Conservation (phyloP, 441 rosid genomes). For the Erysimum pusillum region DNA sequence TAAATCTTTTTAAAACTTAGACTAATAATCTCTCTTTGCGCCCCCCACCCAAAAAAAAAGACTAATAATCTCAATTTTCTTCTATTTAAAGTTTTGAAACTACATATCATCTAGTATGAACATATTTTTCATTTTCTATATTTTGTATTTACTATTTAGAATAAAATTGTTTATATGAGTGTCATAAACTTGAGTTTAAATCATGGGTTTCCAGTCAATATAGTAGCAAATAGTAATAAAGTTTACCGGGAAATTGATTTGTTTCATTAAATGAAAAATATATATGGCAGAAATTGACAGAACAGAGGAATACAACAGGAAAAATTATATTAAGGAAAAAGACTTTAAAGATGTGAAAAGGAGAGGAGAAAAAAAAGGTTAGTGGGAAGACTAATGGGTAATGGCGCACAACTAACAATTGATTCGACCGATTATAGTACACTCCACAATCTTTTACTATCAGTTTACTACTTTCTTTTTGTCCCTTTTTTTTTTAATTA, state of each 20-base stretch:
- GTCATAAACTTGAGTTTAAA: not conserved
- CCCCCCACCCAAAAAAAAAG: no score
- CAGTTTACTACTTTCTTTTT: constrained; percentile 16
- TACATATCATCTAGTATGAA: no score
- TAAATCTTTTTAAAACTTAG: not conserved
- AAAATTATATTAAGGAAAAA: constrained; percentile 11
- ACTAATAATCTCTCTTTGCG: no score
- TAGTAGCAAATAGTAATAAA: not conserved
- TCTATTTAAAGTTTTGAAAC: no score
- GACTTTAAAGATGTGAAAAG: constrained; percentile 28
- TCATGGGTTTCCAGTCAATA: not conserved
- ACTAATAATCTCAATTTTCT: no score
- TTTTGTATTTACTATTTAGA: no score
- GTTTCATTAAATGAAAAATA: constrained; percentile 4
- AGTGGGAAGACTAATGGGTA: constrained; percentile 38
- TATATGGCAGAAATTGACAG: not conserved
- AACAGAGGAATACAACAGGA: not conserved
- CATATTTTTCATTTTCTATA: no score
- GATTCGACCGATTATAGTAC: constrained; percentile 50
- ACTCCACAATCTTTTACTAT: constrained; percentile 21
- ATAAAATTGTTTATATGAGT: no score
- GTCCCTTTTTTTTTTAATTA: constrained; percentile 5
- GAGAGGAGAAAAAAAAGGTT: constrained; percentile 25
- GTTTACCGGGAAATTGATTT: not conserved
- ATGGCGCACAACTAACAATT: constrained; percentile 39